A percentile compares a stretch with the other conserved stretches of the same genome.
Evolutionary conservation across 2,329 filamentous ascomycete species (phyloP).

Genomic region (Fusarium poae): DNA sequence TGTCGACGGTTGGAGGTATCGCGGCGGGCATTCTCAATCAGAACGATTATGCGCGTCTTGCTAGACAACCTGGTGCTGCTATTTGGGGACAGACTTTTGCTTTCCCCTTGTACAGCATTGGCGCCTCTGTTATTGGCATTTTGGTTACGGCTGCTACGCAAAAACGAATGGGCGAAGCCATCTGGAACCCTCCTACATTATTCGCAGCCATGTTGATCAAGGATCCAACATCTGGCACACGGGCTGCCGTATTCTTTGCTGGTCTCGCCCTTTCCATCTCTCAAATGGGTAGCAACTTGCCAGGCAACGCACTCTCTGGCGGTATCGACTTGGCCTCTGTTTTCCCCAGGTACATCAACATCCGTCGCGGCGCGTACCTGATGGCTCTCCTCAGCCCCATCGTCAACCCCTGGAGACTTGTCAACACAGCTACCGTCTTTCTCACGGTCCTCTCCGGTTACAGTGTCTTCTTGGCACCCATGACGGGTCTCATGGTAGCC

Average conservation of each 20-base stretch:
- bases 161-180: slow-evolving; percentile 52
- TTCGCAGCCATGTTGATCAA: slow-evolving; percentile 51
- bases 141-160: slow-evolving; percentile 58
- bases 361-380: slow-evolving; percentile 56
- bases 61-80: slow-evolving; percentile 51
- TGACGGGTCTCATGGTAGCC: slow-evolving; percentile 57
- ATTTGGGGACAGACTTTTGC: slow-evolving; percentile 54
- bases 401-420: slow-evolving; percentile 57
- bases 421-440: slow-evolving; percentile 55
- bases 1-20: slow-evolving; percentile 56
- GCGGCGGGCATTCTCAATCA: slow-evolving; percentile 57
- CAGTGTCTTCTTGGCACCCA: slow-evolving; percentile 56
- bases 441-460: slow-evolving; percentile 55
- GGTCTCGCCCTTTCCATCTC: slow-evolving; percentile 54
- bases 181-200: slow-evolving; percentile 57
- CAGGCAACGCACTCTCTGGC: slow-evolving; percentile 55
- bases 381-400: slow-evolving; percentile 53
- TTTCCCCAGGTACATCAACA: slow-evolving; percentile 56
- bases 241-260: slow-evolving; percentile 56
- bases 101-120: slow-evolving; percentile 55
- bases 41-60: slow-evolving; percentile 56
- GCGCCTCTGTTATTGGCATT: slow-evolving; percentile 56
- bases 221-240: slow-evolving; percentile 51
- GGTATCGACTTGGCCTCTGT: slow-evolving; percentile 57
- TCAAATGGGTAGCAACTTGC: slow-evolving; percentile 56